Evolutionary conservation across 2,329 filamentous ascomycete genomes (phyloP), one percentile per base, ranked within the genome.

Genomic region (Fusarium ramigenum): DNA sequence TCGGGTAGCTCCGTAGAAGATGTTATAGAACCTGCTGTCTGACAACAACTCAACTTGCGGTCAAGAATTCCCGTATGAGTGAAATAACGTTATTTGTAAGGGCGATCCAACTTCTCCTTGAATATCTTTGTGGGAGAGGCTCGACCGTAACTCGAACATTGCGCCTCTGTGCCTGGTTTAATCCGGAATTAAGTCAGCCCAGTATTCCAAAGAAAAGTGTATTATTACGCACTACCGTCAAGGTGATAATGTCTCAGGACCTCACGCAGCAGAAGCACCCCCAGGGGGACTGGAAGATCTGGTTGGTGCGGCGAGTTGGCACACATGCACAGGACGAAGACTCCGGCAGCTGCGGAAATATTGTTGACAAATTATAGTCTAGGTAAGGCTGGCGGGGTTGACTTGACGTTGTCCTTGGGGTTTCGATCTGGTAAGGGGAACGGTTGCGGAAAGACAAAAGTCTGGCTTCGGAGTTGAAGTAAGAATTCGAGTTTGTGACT

Each of bases 1-100:
- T 46, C 68, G 68, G 69, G 68, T 72, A 72, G 69, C 69, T 60
- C 63, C 69, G 58, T 46, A 28, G 59, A 57, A 44, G 43, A 18
- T 32, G 39, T 57, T 46, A 30, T 47, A 46, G 40, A 40, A 36
- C 23, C 43, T 68, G 40, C 37, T 34, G 68, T 64, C 36, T 60
- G 58, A 64, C 44, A 43, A 28, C 36, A 53, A 47, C 39, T 34
- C 16, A 34, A 54, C 39, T 23, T 69, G 43, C 66, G 68, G 68
- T 70, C 60, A 66, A 32, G 30, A 11, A 32, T 32, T 12, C 4
- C 12, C 11, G 9, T 9, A 30, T 30, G 30, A 30, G n/a, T 30
- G 39, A 70, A 61, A 19, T 28, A 16, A 25, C 12, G 18, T 23
- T 23, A 14, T 47, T 53, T 47, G 30, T 14, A 19, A 34, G 28